These are phyloP conservation scores for Botrytis fabae DNA, from an alignment of 2,329 filamentous ascomycete genomes.

Conservation along the genomic window DNA sequence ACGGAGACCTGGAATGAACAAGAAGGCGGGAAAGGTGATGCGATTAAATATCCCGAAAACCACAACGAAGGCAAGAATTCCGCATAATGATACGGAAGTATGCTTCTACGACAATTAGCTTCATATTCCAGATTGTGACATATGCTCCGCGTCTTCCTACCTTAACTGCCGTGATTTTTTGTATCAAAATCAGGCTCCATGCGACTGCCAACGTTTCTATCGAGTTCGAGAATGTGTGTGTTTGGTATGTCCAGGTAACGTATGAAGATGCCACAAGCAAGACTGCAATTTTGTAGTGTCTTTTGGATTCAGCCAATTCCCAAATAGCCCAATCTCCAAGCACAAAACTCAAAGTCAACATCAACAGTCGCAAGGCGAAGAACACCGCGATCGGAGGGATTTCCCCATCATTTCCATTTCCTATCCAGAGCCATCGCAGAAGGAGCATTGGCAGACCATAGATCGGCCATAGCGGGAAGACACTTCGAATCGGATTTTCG, in stretches of 20 bases:
- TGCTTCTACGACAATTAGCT: constrained; percentile 55
- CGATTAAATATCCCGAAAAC: constrained; percentile 93
- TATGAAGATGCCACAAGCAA: constrained; percentile 92
- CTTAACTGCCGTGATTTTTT: constrained; percentile 77
- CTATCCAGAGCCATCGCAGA: constrained; percentile 88
- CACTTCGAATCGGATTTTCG: constrained; percentile 84
- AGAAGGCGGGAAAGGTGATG: constrained; percentile 93
- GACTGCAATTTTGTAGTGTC: constrained; percentile 70
- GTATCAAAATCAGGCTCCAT: constrained; percentile 90
- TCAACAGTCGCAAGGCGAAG: constrained; percentile 82
- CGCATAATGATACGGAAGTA: constrained; percentile 73
- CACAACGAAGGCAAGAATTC: constrained; percentile 74
- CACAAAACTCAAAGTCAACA: constrained; percentile 95
- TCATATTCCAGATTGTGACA: not conserved
- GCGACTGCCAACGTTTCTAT: constrained; percentile 89
- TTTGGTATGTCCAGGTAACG: constrained; percentile 98
- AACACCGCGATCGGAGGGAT: constrained; percentile 85
- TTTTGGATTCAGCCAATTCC: constrained; percentile 78
- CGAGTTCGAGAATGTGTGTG: constrained; percentile 97
- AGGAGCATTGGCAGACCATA: constrained; percentile 94
- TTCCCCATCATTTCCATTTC: constrained; percentile 72
- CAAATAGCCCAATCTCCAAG: constrained; percentile 97
- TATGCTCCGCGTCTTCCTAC: constrained; percentile 47
- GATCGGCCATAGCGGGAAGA: constrained; percentile 93
- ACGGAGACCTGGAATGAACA: constrained; percentile 79